Evolutionary conservation across 2,329 filamentous ascomycete genomes (phyloP), one percentile per base, ranked within the genome.

Genomic region (Pseudogymnoascus sp.): DNA sequence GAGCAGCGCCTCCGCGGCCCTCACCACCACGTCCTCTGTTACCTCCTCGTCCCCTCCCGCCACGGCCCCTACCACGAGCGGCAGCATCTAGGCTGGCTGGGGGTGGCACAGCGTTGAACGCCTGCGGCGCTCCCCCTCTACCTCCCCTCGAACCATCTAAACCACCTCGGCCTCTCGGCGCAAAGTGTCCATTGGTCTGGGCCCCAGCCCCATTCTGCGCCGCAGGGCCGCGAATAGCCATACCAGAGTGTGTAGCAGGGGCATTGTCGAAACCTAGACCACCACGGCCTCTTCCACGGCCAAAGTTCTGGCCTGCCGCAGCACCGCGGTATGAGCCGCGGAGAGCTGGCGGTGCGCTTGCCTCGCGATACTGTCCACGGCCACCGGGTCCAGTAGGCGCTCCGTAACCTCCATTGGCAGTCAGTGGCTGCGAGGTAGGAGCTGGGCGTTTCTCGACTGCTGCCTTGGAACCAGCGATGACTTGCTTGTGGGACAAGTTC

Each of bases 401-500:
- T 21, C 84, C 85, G 74, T 81, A 85, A 11, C 78, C 78, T 37
- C 72, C 69, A 61, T 77, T 75, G 9, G 81, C 77, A 0, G 79
- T 83, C 64, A 85, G 77, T 0, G 82, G 79, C 10, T 79, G 78
- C 13, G 76, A 68, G 3, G 77, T 76, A 40, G 75, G 76, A 37
- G 75, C 72, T 7, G 78, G 78, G 47, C 79, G 78, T 66, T 82
- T 83, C 64, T 83, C 81, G 69, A 79, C 71, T 60, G 78, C 76
- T 41, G 82, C 78, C 71, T 83, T 83, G 59, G 88, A 84, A 63
- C 82, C 81, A 63, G 84, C 87, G 41, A 96, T 79, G 17, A 96
- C 82, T 76, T 99, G 94, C 68, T 84, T 87, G 70, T 92, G 81
- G 1, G 87, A 87, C 62, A 96, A 79, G 75, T 99, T 99, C 35